Base-by-base conservation (phyloP, 2,329 filamentous ascomycete species). In the Leptographium radiaticola region DNA sequence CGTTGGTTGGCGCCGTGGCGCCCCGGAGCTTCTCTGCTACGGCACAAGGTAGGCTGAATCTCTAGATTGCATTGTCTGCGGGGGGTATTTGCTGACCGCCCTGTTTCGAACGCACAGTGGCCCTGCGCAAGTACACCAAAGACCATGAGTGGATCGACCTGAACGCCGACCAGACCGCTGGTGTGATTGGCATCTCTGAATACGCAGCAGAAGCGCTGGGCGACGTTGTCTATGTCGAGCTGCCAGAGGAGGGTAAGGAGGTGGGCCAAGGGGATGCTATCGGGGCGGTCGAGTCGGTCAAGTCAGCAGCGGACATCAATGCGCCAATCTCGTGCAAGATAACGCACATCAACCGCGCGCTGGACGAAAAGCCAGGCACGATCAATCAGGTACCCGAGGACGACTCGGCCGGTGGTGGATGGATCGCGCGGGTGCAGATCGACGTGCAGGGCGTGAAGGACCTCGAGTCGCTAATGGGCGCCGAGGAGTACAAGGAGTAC, bases 71-170 rank as follows among this genome's bases (percentile, higher is more conserved):
- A 10, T 36, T 15, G 20, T 39, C 15, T 7, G 31, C 20, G 11
- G 2, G n/a, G 16, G 2, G 34, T 40, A 12, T 15, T 30, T 18
- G n/a, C 43, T 33, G 13, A 15, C 16, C 16, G 9, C n/a, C 6
- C 16, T 45, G 43, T 25, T n/a, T n/a, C 30, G 34, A 4, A n/a
- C 43, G 33, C 20, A 11, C 20, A 20, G 48, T 50, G 55, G 51
- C 51, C 30, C 40, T 79, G 59, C 91, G 93, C 73, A 87, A 84
- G 69, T 98, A 95, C 77, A 96, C 93, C 60, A 86, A 90, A 69
- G 91, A 96, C 67, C 93, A 98, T 76, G 93, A 98, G 75, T 98
- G 93, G 93, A 83, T 98, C 68, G 89, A 96, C 71, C 74, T 95
- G 57, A 84, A 83, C 54, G 81, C 81, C 51, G 87, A 94, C 71